Evolutionary conservation across 179 eudicot species (phyloP).

Genomic region (Sideroxylon spinosum): DNA sequence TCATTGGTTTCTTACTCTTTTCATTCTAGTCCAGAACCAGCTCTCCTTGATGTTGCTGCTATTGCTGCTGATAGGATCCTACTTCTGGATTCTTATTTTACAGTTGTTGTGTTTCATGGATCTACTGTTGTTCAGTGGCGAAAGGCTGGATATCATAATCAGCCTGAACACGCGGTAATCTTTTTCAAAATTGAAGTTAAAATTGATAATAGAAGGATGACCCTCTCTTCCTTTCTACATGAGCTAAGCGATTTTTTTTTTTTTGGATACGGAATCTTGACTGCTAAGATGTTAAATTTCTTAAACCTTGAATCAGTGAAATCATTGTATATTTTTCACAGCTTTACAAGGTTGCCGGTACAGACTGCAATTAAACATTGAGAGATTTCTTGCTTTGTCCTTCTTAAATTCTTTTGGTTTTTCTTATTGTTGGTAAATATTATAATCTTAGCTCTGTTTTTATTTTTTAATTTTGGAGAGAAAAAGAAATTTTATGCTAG

Average conservation of each 20-base stretch:
- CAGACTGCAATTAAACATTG: background rate
- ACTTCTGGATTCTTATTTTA: slow-evolving; percentile 82
- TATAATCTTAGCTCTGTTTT: background rate
- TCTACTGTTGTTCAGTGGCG: slow-evolving; percentile 90
- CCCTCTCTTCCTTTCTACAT: background rate
- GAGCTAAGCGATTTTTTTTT: background rate
- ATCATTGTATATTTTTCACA: background rate
- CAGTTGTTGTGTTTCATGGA: slow-evolving; percentile 86
- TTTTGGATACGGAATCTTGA: background rate
- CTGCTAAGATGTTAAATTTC: background rate
- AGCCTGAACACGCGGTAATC: slow-evolving; percentile 79
- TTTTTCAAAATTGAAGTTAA: background rate
- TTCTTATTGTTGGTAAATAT: background rate
- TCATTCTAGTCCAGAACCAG: slow-evolving; percentile 77
- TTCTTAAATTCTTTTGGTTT: background rate
- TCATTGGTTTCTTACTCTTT: slow-evolving; percentile 81
- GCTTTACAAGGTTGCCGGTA: background rate
- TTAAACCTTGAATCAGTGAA: background rate
- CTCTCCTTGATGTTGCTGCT: slow-evolving; percentile 82
- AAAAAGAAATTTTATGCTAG: too few relatives aligned
- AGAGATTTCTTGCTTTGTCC: background rate
- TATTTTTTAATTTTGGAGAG: too few relatives aligned
- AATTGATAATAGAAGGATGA: slow-evolving; percentile 9
- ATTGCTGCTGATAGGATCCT: slow-evolving; percentile 81
- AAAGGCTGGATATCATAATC: slow-evolving; percentile 83